These are phyloP conservation scores for Hansfordia pulvinata DNA, from an alignment of 2,329 filamentous ascomycete species.

Conservation along the genomic window DNA sequence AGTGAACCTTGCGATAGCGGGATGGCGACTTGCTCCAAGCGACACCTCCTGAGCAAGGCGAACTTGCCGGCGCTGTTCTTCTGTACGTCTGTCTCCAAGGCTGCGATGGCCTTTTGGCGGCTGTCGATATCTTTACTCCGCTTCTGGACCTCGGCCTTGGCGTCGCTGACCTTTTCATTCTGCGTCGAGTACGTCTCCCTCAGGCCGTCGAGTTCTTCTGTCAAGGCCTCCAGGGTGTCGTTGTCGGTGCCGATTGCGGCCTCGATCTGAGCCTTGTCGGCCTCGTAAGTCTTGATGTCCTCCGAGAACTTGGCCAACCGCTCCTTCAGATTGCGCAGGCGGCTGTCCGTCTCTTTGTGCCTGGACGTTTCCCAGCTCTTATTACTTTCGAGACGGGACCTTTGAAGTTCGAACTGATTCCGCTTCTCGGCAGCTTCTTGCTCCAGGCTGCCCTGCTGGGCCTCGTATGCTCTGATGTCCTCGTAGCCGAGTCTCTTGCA, in stretches of 20 bases:
- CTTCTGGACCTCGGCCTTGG: slow-evolving; percentile 69
- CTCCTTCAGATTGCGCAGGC: slow-evolving; percentile 55
- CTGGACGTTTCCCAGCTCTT: slow-evolving; percentile 42
- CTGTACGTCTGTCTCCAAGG: slow-evolving; percentile 74
- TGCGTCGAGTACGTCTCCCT: slow-evolving; percentile 55
- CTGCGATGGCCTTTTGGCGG: slow-evolving; percentile 57
- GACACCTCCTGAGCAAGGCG: slow-evolving; percentile 72
- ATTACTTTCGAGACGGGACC: slow-evolving; percentile 54
- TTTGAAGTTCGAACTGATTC: slow-evolving; percentile 75
- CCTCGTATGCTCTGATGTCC: slow-evolving; percentile 86
- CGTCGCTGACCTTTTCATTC: slow-evolving; percentile 63
- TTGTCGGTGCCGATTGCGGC: slow-evolving; percentile 58
- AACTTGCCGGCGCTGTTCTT: slow-evolving; percentile 77
- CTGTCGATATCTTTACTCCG: slow-evolving; percentile 73
- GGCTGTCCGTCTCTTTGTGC: slow-evolving; percentile 44
- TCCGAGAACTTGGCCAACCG: slow-evolving; percentile 52
- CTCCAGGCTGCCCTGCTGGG: slow-evolving; percentile 82
- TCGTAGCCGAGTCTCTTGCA: slow-evolving; percentile 77
- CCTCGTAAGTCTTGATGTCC: slow-evolving; percentile 56
- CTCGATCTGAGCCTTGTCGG: slow-evolving; percentile 62
- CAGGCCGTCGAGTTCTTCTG: slow-evolving; percentile 56
- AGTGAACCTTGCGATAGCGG: slow-evolving; percentile 67
- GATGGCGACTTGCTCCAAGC: slow-evolving; percentile 83
- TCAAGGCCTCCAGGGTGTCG: slow-evolving; percentile 64
- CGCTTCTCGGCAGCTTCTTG: slow-evolving; percentile 82